Evolutionary conservation across 495 filamentous ascomycete species (phyloP), one percentile per base, ranked within the genome.

Genomic region (Monascus purpureus): DNA sequence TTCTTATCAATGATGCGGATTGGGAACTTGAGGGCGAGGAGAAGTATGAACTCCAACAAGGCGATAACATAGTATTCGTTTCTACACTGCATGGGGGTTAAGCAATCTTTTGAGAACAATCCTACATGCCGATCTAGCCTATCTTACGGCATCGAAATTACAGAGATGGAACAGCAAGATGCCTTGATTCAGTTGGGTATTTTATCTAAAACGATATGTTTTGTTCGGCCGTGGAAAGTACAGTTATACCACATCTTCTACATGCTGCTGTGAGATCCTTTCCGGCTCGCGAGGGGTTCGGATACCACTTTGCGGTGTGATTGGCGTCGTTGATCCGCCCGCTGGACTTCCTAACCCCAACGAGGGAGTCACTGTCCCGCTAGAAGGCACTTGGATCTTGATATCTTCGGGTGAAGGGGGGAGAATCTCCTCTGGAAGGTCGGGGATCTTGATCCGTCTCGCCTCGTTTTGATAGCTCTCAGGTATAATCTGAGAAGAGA

Each of bases 11-110:
- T 51, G 88, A 99, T 43, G 79, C 82, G 25, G 90, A 99, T 50
- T 99, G 90, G 90, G 87, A 95, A 57, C 72, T 99, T 9, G 92
- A 96, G 56, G 90, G 87, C 6, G 87, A 95, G 55, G 85, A 86
- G 41, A 68, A 66, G 35, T 96, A 94, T 52, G 76, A 84, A 47
- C 62, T 96, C 33, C 75, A 87, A 54, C 49, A 62, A 14, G 67
- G 73, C 15, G 90, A 99, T 57, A 87, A 81, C 45, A 80, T 99
- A 47, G 62, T 95, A 31, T 99, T 99, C 54, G 87, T 99, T 31
- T 93, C 85, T 32, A 99, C 90, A n/a, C 65, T 99, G 18, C 90
- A 99, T 53, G 90, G 90, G 17, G 90, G 90, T 36, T 93, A 61
- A 9, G 45, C 20, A 25, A 16, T 33, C 25, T 23, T 22, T 9